Evolutionary conservation across 208 protist species (phyloP).

Genomic region (Tetramitus jugosus): DNA sequence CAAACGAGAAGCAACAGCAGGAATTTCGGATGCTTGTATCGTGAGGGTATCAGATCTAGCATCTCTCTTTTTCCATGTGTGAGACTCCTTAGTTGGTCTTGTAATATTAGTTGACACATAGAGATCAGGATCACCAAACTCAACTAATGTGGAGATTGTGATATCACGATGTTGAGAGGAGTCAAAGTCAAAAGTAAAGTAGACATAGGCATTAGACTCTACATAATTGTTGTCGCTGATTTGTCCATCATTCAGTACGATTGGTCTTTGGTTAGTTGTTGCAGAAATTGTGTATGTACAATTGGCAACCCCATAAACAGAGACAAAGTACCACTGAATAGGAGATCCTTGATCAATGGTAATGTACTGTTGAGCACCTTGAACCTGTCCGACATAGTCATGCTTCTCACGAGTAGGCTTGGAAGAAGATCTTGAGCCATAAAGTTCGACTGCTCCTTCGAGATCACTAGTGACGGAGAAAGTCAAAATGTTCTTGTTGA

Average conservation of each 20-base stretch:
- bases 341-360: too few species aligned
- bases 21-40: not conserved
- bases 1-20: not conserved
- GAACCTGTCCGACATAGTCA: too few species aligned
- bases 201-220: too few species aligned
- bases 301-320: too few species aligned
- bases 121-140: slow-evolving; percentile 6
- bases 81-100: not conserved
- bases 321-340: too few species aligned
- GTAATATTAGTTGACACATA: not conserved
- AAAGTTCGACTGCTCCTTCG: not conserved
- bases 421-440: too few species aligned
- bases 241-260: not conserved
- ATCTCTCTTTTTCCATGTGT: not conserved
- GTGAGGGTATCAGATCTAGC: not conserved
- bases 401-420: not conserved
- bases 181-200: too few species aligned
- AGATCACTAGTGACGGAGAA: not conserved
- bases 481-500: not conserved
- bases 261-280: not conserved
- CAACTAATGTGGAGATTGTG: not conserved
- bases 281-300: slow-evolving; percentile 1
- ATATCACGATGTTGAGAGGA: too few species aligned
- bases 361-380: too few species aligned
- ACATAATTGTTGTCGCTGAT: too few species aligned